phyloP scores from a whole-genome alignment of 2,329 filamentous ascomycete genomes.

The Elsinoe batatas region DNA sequence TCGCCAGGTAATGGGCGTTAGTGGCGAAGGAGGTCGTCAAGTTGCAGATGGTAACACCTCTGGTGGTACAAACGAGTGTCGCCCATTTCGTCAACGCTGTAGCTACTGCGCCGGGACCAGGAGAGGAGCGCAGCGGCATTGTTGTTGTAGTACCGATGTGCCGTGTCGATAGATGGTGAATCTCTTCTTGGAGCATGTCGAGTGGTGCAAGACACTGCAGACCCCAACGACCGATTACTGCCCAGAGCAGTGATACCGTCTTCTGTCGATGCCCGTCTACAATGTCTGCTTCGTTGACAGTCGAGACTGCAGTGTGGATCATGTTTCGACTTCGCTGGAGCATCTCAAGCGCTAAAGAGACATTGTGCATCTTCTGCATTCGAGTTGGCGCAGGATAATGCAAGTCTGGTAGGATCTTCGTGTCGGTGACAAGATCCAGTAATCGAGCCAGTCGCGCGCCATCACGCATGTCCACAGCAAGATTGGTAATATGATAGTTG shows the following conservation, averaged over 20 bases:
- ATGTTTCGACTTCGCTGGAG: slow-evolving; percentile 37
- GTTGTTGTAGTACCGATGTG: not conserved
- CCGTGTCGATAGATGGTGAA: not conserved
- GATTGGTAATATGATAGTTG: slow-evolving; percentile 47
- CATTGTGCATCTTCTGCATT: slow-evolving; percentile 50
- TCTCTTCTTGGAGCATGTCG: slow-evolving; percentile 7
- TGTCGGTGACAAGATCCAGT: slow-evolving; percentile 45
- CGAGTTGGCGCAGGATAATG: slow-evolving; percentile 48
- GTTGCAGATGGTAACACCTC: slow-evolving; percentile 39
- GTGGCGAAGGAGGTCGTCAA: slow-evolving; percentile 50
- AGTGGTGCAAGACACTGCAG: slow-evolving; percentile 38
- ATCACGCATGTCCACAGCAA: slow-evolving; percentile 53
- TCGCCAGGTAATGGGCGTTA: slow-evolving; percentile 43
- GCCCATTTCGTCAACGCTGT: slow-evolving; percentile 49
- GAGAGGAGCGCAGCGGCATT: not conserved
- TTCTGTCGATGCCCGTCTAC: slow-evolving; percentile 57
- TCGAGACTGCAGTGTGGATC: slow-evolving; percentile 31
- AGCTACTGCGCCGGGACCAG: slow-evolving; percentile 15
- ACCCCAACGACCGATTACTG: slow-evolving; percentile 48
- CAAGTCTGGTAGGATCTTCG: slow-evolving; percentile 33
- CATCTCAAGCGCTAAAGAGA: slow-evolving; percentile 47
- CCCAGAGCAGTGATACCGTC: slow-evolving; percentile 52
- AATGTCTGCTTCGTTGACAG: slow-evolving; percentile 47
- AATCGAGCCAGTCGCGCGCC: slow-evolving; percentile 51
- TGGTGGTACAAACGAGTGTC: slow-evolving; percentile 39